Evolutionary conservation across 1,284 basidiomycete species (phyloP).

Genomic region (Leccinum pachyderme): DNA sequence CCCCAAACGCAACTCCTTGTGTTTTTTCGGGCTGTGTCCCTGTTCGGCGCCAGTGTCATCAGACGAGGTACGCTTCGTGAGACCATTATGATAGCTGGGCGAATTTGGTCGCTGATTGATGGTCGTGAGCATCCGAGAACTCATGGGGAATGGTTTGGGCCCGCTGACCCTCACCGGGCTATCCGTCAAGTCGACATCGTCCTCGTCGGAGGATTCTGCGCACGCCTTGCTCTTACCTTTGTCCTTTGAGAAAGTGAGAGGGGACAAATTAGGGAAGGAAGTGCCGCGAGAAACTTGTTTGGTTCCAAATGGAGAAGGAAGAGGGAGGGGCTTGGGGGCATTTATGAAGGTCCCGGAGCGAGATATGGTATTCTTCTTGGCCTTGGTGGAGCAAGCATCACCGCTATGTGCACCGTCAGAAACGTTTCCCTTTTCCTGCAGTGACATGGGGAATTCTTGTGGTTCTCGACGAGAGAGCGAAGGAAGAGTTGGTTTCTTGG

Average conservation of each 20-base stretch:
- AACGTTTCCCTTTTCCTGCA: slow-evolving; percentile 24
- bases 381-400: slow-evolving; percentile 14
- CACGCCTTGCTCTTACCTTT: slow-evolving; percentile 21
- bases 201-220: slow-evolving; percentile 7
- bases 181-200: background rate
- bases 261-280: slow-evolving; percentile 29
- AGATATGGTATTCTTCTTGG: slow-evolving; percentile 14
- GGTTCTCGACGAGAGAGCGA: slow-evolving; percentile 15
- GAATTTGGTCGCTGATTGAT: slow-evolving; percentile 30
- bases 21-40: slow-evolving; percentile 37
- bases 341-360: slow-evolving; percentile 5
- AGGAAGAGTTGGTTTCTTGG: slow-evolving; percentile 7
- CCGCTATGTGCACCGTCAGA: slow-evolving; percentile 15
- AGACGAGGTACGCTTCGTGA: slow-evolving; percentile 39
- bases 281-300: slow-evolving; percentile 10
- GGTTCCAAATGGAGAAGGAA: slow-evolving; percentile 24
- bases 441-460: slow-evolving; percentile 27
- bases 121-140: slow-evolving; percentile 40
- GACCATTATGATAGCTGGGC: slow-evolving; percentile 15
- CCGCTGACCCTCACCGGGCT: slow-evolving; percentile 4
- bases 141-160: slow-evolving; percentile 52
- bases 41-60: slow-evolving; percentile 33
- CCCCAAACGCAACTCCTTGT: slow-evolving; percentile 26
- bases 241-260: slow-evolving; percentile 15
- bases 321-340: slow-evolving; percentile 11